Conservation (phyloP, 2,329 filamentous ascomycete genomes). For the Exserohilum rostratum region DNA sequence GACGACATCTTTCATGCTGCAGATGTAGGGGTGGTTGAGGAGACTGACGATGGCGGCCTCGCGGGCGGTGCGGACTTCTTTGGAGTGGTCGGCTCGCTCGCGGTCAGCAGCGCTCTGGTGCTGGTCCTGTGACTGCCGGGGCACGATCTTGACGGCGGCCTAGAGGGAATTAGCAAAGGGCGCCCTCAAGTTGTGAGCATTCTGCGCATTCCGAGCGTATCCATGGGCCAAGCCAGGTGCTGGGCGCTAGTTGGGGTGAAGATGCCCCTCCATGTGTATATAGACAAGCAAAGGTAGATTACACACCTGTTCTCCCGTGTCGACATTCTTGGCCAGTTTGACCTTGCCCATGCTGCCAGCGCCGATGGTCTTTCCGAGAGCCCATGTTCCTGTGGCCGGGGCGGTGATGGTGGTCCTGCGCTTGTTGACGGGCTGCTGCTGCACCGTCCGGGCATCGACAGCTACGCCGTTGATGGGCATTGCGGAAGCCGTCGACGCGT, state of each 20-base stretch:
- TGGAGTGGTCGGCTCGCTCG: constrained; percentile 92
- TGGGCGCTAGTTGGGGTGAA: not conserved
- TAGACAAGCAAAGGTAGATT: not conserved
- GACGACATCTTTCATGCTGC: constrained; percentile 92
- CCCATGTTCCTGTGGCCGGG: constrained; percentile 84
- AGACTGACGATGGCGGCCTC: constrained; percentile 97
- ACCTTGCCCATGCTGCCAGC: constrained; percentile 99
- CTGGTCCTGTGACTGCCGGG: constrained; percentile 86
- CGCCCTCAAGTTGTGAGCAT: not conserved
- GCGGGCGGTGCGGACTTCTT: constrained; percentile 91
- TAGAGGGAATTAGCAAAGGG: constrained; percentile 47
- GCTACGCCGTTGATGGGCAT: constrained; percentile 48
- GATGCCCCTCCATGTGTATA: not conserved
- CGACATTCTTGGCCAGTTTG: constrained; percentile 88
- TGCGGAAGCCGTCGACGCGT: constrained; percentile 48
- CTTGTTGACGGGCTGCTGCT: constrained; percentile 35
- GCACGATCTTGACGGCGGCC: constrained; percentile 98
- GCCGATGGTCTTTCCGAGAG: constrained; percentile 94
- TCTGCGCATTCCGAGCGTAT: not conserved
- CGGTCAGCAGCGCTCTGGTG: constrained; percentile 73
- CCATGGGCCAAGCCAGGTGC: not conserved
- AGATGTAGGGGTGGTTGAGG: constrained; percentile 93
- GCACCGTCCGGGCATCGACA: constrained; percentile 34
- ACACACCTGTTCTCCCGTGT: constrained; percentile 85
- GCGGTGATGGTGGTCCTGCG: constrained; percentile 84